Conservation (phyloP, 139 green algal species). For the Marvania coccoides region DNA sequence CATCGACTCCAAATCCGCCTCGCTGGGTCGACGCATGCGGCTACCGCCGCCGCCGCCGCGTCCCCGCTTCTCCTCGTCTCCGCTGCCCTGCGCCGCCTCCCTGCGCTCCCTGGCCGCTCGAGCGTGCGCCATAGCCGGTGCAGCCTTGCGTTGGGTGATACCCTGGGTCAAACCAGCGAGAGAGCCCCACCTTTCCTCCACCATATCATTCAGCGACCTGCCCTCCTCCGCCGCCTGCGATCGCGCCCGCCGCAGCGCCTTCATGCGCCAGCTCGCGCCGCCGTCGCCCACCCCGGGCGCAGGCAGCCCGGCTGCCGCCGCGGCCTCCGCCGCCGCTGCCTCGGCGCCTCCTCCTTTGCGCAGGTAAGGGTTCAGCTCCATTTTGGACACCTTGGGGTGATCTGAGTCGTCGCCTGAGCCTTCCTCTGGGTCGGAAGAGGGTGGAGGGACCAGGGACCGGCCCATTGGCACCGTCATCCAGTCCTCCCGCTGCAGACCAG, state of each 20-base stretch:
- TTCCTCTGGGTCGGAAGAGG: slow-evolving; percentile 1
- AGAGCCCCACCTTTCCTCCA: slow-evolving; percentile 76
- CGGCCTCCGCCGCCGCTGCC: not conserved
- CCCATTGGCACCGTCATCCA: slow-evolving; percentile 70
- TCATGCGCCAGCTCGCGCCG: slow-evolving; percentile 85
- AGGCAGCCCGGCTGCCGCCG: not conserved
- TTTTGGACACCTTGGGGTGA: slow-evolving; percentile 4
- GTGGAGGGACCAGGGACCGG: slow-evolving; percentile 10
- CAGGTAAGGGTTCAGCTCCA: slow-evolving; percentile 32
- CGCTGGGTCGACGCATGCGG: slow-evolving; percentile 40
- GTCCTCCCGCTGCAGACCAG: slow-evolving; percentile 36
- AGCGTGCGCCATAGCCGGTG: slow-evolving; percentile 31
- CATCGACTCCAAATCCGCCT: slow-evolving; percentile 10
- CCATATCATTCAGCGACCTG: slow-evolving; percentile 38
- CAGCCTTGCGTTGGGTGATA: slow-evolving; percentile 33
- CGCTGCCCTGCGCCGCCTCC: not conserved
- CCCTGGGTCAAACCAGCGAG: slow-evolving; percentile 44
- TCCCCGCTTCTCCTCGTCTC: slow-evolving; percentile 2
- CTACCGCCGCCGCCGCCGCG: not conserved
- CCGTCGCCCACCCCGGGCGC: slow-evolving; percentile 64
- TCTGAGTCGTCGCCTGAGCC: slow-evolving; percentile 1
- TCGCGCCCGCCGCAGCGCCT: slow-evolving; percentile 81
- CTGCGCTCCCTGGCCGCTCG: not conserved
- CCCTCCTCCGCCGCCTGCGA: slow-evolving; percentile 55
- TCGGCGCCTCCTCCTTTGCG: slow-evolving; percentile 19